Base-by-base conservation (phyloP, 768 basidiomycete genomes). In the Boletus bicolor region DNA sequence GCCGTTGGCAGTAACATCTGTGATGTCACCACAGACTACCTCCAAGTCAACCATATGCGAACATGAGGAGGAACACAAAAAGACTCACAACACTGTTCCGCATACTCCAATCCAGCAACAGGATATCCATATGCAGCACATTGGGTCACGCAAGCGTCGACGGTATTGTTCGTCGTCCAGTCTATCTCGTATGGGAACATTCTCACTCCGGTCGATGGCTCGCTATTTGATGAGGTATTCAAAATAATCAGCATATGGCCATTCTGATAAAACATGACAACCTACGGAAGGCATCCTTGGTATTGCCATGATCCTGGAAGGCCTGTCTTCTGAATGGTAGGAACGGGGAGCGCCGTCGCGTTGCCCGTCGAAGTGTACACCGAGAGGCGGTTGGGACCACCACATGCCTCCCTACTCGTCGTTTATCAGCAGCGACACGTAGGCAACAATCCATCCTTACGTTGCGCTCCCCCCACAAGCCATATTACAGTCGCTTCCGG, bases 81-180 rank as follows among this genome's bases (percentile, higher is more conserved):
- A 45, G 3, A 77, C 86, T 64, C 63, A 88, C 87, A 91, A 75
- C 89, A 92, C 64, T 90, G 85, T 57, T 84, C 64, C 14, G 81
- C 85, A 49, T 77, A 88, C 72, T 86, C 90, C 56, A 85, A 75
- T 26, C 87, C 89, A 30, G 83, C 83, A 39, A 80, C 88, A 1
- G 85, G 78, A 64, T 81, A 93, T 8, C 91, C 91, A 60, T 82
- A 91, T 1, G 78, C 75, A 14, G 82, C 78, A 61, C 91, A 92
- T 65, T 84, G 86, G 43, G 69, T 78, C 60, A 91, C 74, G 64
- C 91, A 93, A 1, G 77, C 77, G 0, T 79, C 69, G 5, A 83
- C 83, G 4, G 85, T 81, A 63, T 85, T 89, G 66, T 87, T 89
- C 2, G 72, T 76, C 11, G 76, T 69, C 75, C 79, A 79, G 37